Base-by-base conservation (phyloP, 108 stramenopile species). In the Nitzschia palea region DNA sequence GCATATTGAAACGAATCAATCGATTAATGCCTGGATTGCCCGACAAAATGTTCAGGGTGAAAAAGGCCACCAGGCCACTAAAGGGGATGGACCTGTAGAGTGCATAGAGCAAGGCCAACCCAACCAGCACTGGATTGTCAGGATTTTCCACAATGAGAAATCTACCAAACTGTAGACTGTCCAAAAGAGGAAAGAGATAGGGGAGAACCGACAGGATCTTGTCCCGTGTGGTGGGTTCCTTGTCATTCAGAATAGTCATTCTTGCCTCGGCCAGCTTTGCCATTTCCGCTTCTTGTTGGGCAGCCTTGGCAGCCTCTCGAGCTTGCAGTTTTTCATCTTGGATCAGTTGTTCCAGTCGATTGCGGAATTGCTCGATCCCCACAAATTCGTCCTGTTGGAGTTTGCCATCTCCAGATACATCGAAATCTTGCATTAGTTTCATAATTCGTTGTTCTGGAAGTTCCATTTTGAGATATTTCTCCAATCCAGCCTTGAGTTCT, bases 151-250 rank as follows among this genome's bases (percentile, higher is more conserved):
- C 26, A 31, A 92, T 47, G 12, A 94, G 69, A 62, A 85, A 94
- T 29, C 89, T 62, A 23, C 88, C 93, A 72, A 88, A 94, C 62
- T 85, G 84, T 34, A 94, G 74, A 25, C 90, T 86, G 66, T 94
- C 93, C 80, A 94, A 66, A 29, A 94, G 60, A 0, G 93, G 93
- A 27, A 94, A 89, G 52, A 94, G 65, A 63, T 94, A 94, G 0
- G 93, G 93, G 17, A 94, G 63, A 28, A 88, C 59, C 31, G 85
- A 86, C 17, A 94, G 42, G 27, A 86, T 26, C 35, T 84, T 83
- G 34, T 94, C 93, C 14, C 68, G 45, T 3, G 60, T 68, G 1
- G 87, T 89, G 0, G 93, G 89, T 32, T 71, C 80, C 17, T 79
- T 72, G 54, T 94, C 93, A 56, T 94, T 94, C 58, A 94, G 65